Base-by-base conservation (phyloP, 305 asterid genomes). In the Caryopteris hybrid region DNA sequence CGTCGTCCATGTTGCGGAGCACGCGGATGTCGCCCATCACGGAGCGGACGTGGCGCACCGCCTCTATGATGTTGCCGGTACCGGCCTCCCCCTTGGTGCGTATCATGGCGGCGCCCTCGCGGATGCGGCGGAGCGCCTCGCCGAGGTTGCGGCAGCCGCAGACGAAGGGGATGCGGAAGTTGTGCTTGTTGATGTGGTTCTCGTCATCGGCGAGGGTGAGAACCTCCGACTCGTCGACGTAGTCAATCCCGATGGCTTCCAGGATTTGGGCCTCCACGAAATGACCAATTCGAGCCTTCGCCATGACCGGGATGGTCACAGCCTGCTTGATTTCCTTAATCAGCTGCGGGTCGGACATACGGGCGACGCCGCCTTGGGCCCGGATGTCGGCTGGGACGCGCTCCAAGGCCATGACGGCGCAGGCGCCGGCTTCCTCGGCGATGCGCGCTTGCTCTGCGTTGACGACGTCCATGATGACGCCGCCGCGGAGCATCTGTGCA, bases 51-150 rank as follows among this genome's bases (percentile, higher is more conserved):
- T 94, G 98, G 36, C 98, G 92, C 69, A 94, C 98, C 17, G 98
- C 99, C 84, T 94, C 99, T 11, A 94, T 85, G 3, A 91, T 56
- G 82, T 91, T 89, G 1, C 98, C 98, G 0, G 98, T 91, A 0
- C 96, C 98, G 6, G 99, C 99, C 80, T 94, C 99, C 1, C 99
- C 99, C 71, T 94, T 94, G 8, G 99, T 94, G 12, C 98, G 87
- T 10, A 94, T 94, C 99, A 94, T 94, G 46, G 99, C 98, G 33
- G 99, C 99, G 18, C 98, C 98, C 71, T 91, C 99, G 4, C 98
- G 74, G 66, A 94, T 81, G 55, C 98, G 87, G 59, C 99, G 85
- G 59, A 94, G 90, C 8, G 97, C 99, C 80, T 94, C 99, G 4
- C 99, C 99, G 21, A 94, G 91, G 78, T 94, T 94, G 55, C 99